Base-by-base conservation (phyloP, 2,329 filamentous ascomycete species). In the Epichloe coenophiala region DNA sequence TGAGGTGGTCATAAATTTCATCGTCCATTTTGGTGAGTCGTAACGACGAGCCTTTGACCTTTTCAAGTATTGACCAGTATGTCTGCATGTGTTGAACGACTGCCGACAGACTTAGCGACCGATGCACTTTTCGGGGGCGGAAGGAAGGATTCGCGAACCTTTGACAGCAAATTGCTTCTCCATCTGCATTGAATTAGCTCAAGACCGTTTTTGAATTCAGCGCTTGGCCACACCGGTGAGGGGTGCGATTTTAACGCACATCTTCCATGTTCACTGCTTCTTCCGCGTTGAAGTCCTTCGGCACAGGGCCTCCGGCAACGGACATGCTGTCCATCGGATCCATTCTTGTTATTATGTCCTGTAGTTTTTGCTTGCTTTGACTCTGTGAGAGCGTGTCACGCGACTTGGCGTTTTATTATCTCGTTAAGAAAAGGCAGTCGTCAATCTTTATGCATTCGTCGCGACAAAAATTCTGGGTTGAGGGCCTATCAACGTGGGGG, bases 131-230 rank as follows among this genome's bases (percentile, higher is more conserved):
- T 37, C 23, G 15, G 8, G n/a, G n/a, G 4, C 15, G 2, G 8
- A 17, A 7, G 12, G 12, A 41, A 17, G 13, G 44, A 21, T 41
- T n/a, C 3, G 17, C 63, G 44, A 62, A 88, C 86, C 86, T 76
- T 97, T 97, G 61, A 98, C 93, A 33, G 93, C 93, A 63, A 98
- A 98, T 69, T 97, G 93, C 77, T 96, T 95, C 78, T 98, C 93
- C 66, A 98, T 96, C 87, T 95, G 19, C 6, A 38, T 17, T 38
- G 13, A 15, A 45, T 3, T 13, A 23, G 19, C 31, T 15, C 11
- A 12, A 13, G 5, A 7, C 47, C 35, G 45, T 42, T 21, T n/a
- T 17, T 11, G 41, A 23, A n/a, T 15, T 7, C 11, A 37, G 21
- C 5, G 33, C 33, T 45, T 35, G 37, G 27, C 13, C 17, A 44